Conservation (phyloP, 2,329 filamentous ascomycete species). For the Hirsutella minnesotensis region DNA sequence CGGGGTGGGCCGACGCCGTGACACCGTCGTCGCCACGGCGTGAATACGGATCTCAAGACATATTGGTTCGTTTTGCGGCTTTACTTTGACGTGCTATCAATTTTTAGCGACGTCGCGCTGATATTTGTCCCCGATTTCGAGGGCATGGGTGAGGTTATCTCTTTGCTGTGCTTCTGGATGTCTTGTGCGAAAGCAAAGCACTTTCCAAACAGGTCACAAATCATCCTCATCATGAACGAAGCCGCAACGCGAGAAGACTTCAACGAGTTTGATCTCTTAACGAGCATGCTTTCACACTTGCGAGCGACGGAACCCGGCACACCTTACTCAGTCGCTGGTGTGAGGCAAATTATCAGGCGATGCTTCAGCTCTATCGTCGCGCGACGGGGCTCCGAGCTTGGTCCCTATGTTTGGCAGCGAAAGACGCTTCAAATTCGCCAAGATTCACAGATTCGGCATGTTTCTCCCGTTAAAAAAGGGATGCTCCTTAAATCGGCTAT, state of each 20-base stretch:
- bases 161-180: neutral
- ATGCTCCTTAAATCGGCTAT: too few species aligned
- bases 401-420: too few species aligned
- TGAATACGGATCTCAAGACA: neutral
- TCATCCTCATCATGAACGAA: neutral
- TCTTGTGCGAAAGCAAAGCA: neutral
- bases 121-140: neutral
- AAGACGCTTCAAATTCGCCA: too few species aligned
- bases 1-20: neutral
- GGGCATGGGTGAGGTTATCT: neutral
- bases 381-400: too few species aligned
- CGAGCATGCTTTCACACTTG: too few species aligned
- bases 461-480: too few species aligned
- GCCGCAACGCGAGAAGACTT: neutral
- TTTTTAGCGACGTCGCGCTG: neutral
- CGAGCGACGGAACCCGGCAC: neutral
- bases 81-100: neutral
- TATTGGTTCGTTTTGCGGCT: neutral
- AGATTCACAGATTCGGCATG: too few species aligned
- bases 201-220: neutral
- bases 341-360: neutral
- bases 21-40: neutral
- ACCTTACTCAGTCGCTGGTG: neutral
- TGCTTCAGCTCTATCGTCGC: neutral
- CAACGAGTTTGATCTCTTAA: neutral